phyloP scores from a whole-genome alignment of 352 stramenopile genomes.

The Peronospora farinosa region DNA sequence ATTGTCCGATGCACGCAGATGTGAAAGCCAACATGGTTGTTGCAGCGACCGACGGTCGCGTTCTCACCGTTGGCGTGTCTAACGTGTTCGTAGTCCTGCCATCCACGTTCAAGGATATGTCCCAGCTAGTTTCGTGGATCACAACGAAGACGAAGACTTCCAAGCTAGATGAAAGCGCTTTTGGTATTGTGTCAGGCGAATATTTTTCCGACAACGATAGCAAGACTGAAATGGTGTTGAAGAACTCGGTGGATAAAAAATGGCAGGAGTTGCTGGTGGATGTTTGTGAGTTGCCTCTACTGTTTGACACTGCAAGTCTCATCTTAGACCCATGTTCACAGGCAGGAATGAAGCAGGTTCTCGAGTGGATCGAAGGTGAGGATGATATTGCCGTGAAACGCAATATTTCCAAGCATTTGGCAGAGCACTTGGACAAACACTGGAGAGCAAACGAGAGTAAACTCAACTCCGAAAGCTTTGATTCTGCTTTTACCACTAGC shows the following conservation, averaged over 20 bases:
- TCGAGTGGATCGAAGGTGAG: conserved; percentile 49
- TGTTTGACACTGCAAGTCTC: conserved; percentile 28
- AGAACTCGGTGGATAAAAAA: conserved; percentile 11
- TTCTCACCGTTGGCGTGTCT: conserved; percentile 9
- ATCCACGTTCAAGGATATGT: conserved; percentile 17
- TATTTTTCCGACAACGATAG: conserved; percentile 16
- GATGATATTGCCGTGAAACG: conserved; percentile 25
- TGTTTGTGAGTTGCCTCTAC: conserved; percentile 31
- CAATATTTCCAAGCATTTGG: conserved; percentile 41
- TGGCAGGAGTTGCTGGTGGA: conserved; percentile 40
- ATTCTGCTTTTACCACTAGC: conserved; percentile 6
- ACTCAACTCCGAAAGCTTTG: neutral
- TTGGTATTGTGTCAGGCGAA: conserved; percentile 14
- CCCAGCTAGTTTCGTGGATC: conserved; percentile 28
- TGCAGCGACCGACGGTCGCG: conserved; percentile 18
- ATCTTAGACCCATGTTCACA: conserved; percentile 14
- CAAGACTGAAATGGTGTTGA: neutral
- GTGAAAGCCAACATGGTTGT: conserved; percentile 31
- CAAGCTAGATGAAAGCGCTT: conserved; percentile 1
- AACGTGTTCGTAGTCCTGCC: conserved; percentile 33
- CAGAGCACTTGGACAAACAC: conserved; percentile 34
- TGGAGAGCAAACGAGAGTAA: conserved; percentile 24
- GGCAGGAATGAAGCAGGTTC: conserved; percentile 26
- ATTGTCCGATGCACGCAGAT: conserved; percentile 25
- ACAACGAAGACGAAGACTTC: conserved; percentile 7